Evolutionary conservation across 2,329 filamentous ascomycete genomes (phyloP).

Genomic region (Fusarium neocosmosporiellum): DNA sequence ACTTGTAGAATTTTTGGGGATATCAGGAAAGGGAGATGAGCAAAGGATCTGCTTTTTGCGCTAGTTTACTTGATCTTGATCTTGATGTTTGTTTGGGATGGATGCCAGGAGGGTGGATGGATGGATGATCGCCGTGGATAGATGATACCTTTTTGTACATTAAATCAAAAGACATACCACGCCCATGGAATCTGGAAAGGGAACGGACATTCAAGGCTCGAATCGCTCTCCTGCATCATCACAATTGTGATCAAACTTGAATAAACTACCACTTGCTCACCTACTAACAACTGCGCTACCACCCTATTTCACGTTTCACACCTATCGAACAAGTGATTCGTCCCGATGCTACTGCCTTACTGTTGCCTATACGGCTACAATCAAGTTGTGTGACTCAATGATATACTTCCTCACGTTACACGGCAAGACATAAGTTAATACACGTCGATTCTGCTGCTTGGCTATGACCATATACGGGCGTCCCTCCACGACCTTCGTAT

Average conservation of each 20-base stretch:
- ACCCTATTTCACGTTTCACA: not conserved
- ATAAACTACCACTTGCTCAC: not conserved
- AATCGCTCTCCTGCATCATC: not conserved
- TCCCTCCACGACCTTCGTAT: not conserved
- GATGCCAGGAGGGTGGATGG: not conserved
- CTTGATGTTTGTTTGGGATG: not conserved
- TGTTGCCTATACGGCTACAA: not conserved
- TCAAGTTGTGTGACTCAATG: not conserved
- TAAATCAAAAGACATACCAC: slow-evolving; percentile 24
- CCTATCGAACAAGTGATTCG: not conserved
- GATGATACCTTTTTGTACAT: slow-evolving; percentile 43
- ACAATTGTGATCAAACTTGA: not conserved
- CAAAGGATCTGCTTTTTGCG: not conserved
- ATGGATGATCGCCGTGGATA: slow-evolving; percentile 24
- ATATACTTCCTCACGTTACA: not conserved
- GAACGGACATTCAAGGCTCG: not conserved
- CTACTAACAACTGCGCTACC: not conserved
- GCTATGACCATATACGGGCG: slow-evolving; percentile 6
- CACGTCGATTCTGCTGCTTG: slow-evolving; percentile 1
- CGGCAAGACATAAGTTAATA: not conserved
- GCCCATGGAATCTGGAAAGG: slow-evolving; percentile 6
- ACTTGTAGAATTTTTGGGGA: slow-evolving; percentile 12
- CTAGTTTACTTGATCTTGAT: slow-evolving; percentile 12
- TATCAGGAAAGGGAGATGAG: not conserved
- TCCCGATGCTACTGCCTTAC: not conserved